Evolutionary conservation across 257 asterid species (phyloP), one percentile per base, ranked within the genome.

Genomic region (Solanum lycopersicoides): DNA sequence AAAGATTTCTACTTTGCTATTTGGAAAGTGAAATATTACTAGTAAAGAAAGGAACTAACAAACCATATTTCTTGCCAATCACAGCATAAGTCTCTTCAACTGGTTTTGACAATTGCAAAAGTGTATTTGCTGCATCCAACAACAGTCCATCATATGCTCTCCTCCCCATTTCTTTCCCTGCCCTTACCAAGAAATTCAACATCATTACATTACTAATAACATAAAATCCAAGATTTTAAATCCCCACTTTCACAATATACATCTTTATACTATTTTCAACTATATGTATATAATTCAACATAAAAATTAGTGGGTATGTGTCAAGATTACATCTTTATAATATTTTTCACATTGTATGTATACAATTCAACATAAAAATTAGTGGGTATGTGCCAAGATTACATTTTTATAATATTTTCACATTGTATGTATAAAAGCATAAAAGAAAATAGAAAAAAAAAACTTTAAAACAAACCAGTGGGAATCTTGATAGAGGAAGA

Each of bases 91-190:
- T 92, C 71, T 95, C 92, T 89, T 91, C 99, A 75, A 97, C 98
- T 5, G 99, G 99, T 80, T 93, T 92, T 5, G 96, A 87, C 86
- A 97, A 91, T 86, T 95, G 99, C 92, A 97, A 92, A 66, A 97
- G 94, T 7, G 99, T 97, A 18, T 98, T 98, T 20, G 98, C 99
- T 16, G 99, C 99, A 82, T 97, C 99, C 88, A 97, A 88, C 76
- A 97, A 69, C 89, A 97, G 71, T 39, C 96, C 99, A 89, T 95
- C 98, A 80, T 92, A 95, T 42, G 94, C 93, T 91, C 92, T 94
- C 87, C 89, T 93, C 89, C 83, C 69, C 68, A 87, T 47, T 79
- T 87, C 90, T 65, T 59, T 89, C 87, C 86, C 91, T 76, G 92
- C 96, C 92, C 86, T 86, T 60, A 69, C 83, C 50, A 9, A 74